Evolutionary conservation across 78 protist genomes (phyloP).

Genomic region (Ministeria vibrans): DNA sequence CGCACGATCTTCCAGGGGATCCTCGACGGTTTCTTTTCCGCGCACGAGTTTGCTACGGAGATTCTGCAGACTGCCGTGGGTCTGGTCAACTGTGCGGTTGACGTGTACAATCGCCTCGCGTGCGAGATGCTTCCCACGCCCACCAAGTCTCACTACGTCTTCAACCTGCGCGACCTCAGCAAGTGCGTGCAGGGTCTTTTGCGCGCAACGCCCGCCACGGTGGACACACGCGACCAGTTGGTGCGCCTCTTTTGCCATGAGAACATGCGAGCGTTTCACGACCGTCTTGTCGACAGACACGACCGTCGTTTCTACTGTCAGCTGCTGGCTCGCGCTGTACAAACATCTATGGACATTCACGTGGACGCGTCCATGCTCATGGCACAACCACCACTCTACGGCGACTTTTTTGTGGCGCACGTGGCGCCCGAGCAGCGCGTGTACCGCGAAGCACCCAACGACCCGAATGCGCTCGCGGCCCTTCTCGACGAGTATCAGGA

Average conservation of each 20-base stretch:
- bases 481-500: conserved; percentile 52
- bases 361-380: neutral
- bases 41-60: neutral
- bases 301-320: conserved; percentile 31
- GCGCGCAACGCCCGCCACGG: neutral
- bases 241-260: conserved; percentile 41
- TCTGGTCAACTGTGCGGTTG: neutral
- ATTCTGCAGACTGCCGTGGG: neutral
- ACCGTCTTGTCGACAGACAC: conserved; percentile 18
- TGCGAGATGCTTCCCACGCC: conserved; percentile 32
- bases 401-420: conserved; percentile 27
- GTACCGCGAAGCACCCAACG: conserved; percentile 26
- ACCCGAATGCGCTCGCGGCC: conserved; percentile 1
- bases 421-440: conserved; percentile 5
- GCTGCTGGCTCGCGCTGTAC: conserved; percentile 2
- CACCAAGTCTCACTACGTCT: conserved; percentile 72
- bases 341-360: neutral
- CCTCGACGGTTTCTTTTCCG: neutral
- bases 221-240: neutral
- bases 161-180: conserved; percentile 70
- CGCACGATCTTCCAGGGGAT: conserved; percentile 48
- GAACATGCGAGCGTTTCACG: conserved; percentile 13
- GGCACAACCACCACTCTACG: conserved; percentile 16
- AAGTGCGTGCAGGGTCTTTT: conserved; percentile 68
- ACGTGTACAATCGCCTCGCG: neutral